Evolutionary conservation across 1,284 basidiomycete species (phyloP).

Genomic region (Coniophora puteana): DNA sequence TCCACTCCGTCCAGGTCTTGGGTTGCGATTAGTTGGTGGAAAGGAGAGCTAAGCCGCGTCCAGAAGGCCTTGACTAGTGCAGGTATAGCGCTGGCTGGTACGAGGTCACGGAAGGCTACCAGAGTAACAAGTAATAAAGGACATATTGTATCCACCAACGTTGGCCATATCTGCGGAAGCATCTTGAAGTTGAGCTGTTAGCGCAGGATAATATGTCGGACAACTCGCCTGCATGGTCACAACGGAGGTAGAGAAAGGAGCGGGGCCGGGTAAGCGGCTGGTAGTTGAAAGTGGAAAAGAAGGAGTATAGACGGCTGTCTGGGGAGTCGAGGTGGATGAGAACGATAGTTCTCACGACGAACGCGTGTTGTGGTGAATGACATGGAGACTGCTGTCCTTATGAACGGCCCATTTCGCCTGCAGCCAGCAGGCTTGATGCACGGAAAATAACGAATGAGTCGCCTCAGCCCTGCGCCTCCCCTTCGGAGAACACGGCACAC

Average conservation of each 20-base stretch:
- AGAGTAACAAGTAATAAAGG: constrained; percentile 32
- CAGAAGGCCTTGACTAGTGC: constrained; percentile 25
- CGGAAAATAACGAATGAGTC: too few species aligned
- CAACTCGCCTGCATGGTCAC: not conserved
- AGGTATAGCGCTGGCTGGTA: constrained; percentile 24
- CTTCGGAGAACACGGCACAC: too few species aligned
- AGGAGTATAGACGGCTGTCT: constrained; percentile 8
- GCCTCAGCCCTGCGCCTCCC: too few species aligned
- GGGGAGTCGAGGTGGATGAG: not conserved
- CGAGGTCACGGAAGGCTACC: constrained; percentile 27
- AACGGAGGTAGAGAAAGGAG: not conserved
- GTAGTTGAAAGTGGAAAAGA: constrained; percentile 4
- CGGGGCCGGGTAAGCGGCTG: not conserved
- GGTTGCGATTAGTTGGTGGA: constrained; percentile 48
- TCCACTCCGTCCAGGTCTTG: constrained; percentile 45
- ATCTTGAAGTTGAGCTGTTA: too few species aligned
- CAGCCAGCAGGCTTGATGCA: too few species aligned
- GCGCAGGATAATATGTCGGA: not conserved
- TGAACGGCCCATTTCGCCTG: too few species aligned
- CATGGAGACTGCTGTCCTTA: too few species aligned
- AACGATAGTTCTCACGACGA: constrained; percentile 9
- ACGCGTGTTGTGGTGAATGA: too few species aligned
- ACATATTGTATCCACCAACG: too few species aligned
- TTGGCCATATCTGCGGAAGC: too few species aligned
- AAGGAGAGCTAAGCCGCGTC: constrained; percentile 36